Conservation (phyloP, 163 green algal genomes). For the Chlorella variabilis region DNA sequence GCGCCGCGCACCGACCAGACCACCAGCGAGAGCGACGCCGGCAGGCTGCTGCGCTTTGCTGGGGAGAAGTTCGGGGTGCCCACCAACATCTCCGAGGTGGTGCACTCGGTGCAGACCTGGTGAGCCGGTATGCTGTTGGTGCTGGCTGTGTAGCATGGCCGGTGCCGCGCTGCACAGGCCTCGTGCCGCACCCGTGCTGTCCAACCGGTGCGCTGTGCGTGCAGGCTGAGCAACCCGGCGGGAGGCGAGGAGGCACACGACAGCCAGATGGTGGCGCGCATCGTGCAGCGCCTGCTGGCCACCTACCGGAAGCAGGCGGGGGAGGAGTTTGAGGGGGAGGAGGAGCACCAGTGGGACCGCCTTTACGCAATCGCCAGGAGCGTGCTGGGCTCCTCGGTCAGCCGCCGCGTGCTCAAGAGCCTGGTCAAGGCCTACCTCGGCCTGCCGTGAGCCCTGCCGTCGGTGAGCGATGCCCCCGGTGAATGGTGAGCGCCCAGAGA, state of each 20-base stretch:
- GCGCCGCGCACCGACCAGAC: conserved; percentile 9
- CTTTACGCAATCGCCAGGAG: conserved; percentile 5
- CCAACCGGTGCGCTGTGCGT: neutral
- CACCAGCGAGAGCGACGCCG: neutral
- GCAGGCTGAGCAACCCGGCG: conserved; percentile 5
- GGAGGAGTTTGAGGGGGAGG: conserved; percentile 5
- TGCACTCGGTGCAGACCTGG: conserved; percentile 1
- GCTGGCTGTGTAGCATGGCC: neutral
- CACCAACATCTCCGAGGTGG: neutral
- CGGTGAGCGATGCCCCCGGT: too few species aligned
- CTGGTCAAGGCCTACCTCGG: conserved; percentile 8
- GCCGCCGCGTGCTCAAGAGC: neutral
- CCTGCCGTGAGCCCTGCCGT: neutral
- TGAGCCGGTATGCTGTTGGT: neutral
- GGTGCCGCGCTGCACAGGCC: neutral
- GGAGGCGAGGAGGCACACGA: neutral
- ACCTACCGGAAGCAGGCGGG: neutral
- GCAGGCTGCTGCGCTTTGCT: neutral
- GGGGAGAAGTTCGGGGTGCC: conserved; percentile 7
- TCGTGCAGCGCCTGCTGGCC: conserved; percentile 24
- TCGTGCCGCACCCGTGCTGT: neutral
- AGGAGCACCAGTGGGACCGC: conserved; percentile 1
- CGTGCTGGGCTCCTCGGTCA: conserved; percentile 3
- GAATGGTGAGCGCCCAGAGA: too few species aligned
- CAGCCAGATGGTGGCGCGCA: conserved; percentile 3